Evolutionary conservation across 2,329 filamentous ascomycete species (phyloP), one percentile per base, ranked within the genome.

Genomic region (Epichloe coenophiala): DNA sequence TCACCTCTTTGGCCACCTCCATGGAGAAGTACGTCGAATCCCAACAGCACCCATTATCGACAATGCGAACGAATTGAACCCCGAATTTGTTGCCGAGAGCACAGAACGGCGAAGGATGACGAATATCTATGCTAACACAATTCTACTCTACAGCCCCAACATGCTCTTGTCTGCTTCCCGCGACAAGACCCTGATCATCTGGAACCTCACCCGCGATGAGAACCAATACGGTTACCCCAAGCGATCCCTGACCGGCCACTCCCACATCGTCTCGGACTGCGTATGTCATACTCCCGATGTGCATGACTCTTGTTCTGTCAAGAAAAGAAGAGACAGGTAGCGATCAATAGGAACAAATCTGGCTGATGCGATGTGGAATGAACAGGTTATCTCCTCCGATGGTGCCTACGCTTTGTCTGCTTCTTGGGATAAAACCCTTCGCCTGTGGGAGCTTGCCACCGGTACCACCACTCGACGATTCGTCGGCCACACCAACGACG

Each of bases 181-280:
- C 77, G 93, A 98, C 83, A 96, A 97, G 86, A 88, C 87, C 63
- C 80, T 98, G 72, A 98, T 98, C 79, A 95, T 98, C 83, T 98
- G 93, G 93, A 95, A 96, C 83, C 82, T 98, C 68, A 97, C 93
- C 74, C 91, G 93, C 76, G 90, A 97, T 75, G 93, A 97, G 78
- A 83, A 84, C 71, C 85, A 88, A 71, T 98, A 97, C 81, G 93
- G 93, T 66, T 95, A 95, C 82, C 93, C 93, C 70, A 97, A 98
- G 84, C 86, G 93, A 77, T 94, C 88, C 70, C 89, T 98, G 64
- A 85, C 94, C 78, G 93, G 93, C 69, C 93, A 98, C 83, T 96
- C 90, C 60, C 93, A 98, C 85, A 98, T 98, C 73, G 90, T 98
- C 71, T 97, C 93, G 73, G 93, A 98, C 86, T 97, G 93, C 78